Percentiles rank a stretch among this genome's conserved stretches.
Conservation (phyloP, 805 yeast species). For the Ogataea trehalophila region DNA sequence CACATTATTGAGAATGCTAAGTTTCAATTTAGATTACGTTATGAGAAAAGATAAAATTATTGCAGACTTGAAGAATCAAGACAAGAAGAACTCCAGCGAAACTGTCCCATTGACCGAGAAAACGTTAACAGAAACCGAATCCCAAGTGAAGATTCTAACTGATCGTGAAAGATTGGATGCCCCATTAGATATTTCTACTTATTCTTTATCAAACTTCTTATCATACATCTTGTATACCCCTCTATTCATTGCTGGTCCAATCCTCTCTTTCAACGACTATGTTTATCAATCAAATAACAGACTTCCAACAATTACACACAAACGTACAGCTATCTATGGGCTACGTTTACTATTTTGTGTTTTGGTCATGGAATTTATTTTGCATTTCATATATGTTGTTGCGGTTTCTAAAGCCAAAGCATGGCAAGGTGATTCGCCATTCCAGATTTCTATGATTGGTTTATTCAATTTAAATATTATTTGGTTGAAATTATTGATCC, state of each 20-base stretch:
- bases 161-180: conserved; percentile 65
- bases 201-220: conserved; percentile 58
- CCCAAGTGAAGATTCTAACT: conserved; percentile 22
- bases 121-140: not conserved
- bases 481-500: conserved; percentile 89
- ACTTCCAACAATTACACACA: conserved; percentile 53
- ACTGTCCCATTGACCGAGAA: not conserved
- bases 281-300: conserved; percentile 62
- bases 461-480: conserved; percentile 83
- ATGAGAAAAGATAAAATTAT: conserved; percentile 30
- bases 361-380: conserved; percentile 79
- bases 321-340: conserved; percentile 56
- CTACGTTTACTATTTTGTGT: conserved; percentile 67
- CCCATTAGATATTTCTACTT: conserved; percentile 56
- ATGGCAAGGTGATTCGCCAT: conserved; percentile 86
- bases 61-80: conserved; percentile 10
- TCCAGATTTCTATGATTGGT: conserved; percentile 93
- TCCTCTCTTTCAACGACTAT: conserved; percentile 88
- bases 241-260: conserved; percentile 91
- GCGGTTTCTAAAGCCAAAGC: conserved; percentile 88
- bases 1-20: conserved; percentile 75
- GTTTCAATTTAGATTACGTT: conserved; percentile 75
- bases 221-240: conserved; percentile 85
- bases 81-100: conserved; percentile 7
- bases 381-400: conserved; percentile 88